Percentiles rank a stretch among this genome's conserved stretches.
These are phyloP conservation scores for Solanum hybrid DNA, from an alignment of 305 asterid species.

Conservation along the genomic window DNA sequence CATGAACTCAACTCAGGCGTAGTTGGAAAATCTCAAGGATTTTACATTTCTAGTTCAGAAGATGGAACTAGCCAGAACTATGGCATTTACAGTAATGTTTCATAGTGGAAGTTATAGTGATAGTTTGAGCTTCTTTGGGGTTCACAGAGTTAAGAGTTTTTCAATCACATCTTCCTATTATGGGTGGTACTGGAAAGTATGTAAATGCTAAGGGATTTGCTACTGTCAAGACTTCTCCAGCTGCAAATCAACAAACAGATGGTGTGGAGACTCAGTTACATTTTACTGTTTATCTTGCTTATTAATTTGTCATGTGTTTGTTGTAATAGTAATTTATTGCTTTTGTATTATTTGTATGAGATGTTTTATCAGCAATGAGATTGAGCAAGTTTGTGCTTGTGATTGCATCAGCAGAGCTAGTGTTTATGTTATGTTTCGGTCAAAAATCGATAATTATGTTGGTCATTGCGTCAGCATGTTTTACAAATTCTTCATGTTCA, in stretches of 20 bases:
- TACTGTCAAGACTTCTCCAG: conserved; percentile 45
- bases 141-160: conserved; percentile 43
- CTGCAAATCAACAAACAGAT: conserved; percentile 48
- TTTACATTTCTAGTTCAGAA: conserved; percentile 61
- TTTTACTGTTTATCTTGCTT: conserved; percentile 53
- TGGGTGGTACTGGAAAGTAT: conserved; percentile 81
- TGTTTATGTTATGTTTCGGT: not conserved
- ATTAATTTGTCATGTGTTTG: conserved; percentile 7
- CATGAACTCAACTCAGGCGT: conserved; percentile 61
- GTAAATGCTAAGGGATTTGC: conserved; percentile 71
- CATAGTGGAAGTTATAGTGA: conserved; percentile 55
- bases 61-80: conserved; percentile 72
- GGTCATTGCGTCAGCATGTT: not conserved
- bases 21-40: conserved; percentile 76
- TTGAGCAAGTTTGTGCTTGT: not conserved
- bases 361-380: not conserved
- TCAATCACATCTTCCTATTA: conserved; percentile 73
- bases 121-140: conserved; percentile 65
- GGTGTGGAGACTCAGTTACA: conserved; percentile 66
- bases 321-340: not conserved
- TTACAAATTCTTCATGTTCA: not conserved
- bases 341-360: not conserved
- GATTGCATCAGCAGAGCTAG: not conserved
- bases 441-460: not conserved
- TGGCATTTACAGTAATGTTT: conserved; percentile 76